Conservation (phyloP, 192 early-diverging fungal species). For the Coemansia asiatica region DNA sequence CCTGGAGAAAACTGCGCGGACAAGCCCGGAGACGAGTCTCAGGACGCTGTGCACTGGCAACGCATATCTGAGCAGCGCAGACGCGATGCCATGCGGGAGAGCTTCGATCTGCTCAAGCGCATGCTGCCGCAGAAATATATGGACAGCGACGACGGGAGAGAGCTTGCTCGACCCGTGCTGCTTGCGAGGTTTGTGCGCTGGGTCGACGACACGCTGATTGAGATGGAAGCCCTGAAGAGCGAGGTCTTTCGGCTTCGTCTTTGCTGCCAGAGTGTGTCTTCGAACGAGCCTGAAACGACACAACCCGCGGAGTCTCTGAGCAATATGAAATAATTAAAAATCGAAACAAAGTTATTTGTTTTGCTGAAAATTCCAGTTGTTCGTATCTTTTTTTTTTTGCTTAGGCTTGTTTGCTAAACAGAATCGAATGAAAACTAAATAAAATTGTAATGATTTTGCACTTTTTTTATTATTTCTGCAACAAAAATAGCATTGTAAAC, state of each 20-base stretch:
- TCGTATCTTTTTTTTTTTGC: too few relatives aligned
- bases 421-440: too few relatives aligned
- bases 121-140: conserved; percentile 55
- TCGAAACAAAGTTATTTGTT: too few relatives aligned
- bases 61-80: conserved; percentile 53
- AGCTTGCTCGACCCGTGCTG: conserved; percentile 52
- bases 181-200: conserved; percentile 53
- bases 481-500: too few relatives aligned
- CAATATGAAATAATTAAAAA: not conserved
- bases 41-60: conserved; percentile 49
- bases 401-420: too few relatives aligned
- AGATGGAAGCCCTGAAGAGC: conserved; percentile 48
- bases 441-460: not conserved
- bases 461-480: too few relatives aligned
- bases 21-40: conserved; percentile 3
- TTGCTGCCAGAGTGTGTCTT: not conserved
- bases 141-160: conserved; percentile 54
- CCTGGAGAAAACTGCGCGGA: not conserved
- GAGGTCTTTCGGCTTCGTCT: conserved; percentile 37
- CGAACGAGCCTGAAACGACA: not conserved
- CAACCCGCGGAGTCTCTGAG: not conserved
- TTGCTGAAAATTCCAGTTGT: too few relatives aligned
- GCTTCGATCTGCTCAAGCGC: conserved; percentile 56
- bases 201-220: conserved; percentile 55
- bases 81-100: conserved; percentile 55